Conservation (phyloP, 2,329 filamentous ascomycete species). For the Hymenoscyphus linearis region DNA sequence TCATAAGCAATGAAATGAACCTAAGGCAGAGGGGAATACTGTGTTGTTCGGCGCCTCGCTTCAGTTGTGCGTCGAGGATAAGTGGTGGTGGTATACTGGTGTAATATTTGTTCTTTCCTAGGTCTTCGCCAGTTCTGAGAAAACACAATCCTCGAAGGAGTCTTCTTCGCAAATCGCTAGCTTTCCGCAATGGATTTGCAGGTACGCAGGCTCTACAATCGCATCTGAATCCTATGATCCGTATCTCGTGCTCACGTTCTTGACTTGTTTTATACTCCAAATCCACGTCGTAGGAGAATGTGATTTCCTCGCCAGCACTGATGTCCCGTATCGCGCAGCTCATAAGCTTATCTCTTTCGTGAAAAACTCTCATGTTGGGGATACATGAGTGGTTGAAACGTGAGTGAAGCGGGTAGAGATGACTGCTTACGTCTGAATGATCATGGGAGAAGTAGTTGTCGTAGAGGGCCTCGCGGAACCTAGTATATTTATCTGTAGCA, state of each 20-base stretch:
- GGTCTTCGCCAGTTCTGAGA: slow-evolving; percentile 4
- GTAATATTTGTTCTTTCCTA: not conserved
- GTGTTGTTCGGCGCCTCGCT: not conserved
- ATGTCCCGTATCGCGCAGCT: slow-evolving; percentile 4
- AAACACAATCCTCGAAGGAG: slow-evolving; percentile 4
- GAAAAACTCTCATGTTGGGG: not conserved
- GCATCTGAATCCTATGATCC: slow-evolving; percentile 1
- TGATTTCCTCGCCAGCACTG: slow-evolving; percentile 6
- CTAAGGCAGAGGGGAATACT: not conserved
- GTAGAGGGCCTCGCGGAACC: too few species aligned
- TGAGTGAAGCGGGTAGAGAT: slow-evolving; percentile 5
- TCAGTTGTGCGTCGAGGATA: slow-evolving; percentile 5
- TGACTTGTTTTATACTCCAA: not conserved
- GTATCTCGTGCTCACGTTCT: too few species aligned
- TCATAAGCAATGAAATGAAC: slow-evolving; percentile 6
- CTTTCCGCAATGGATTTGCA: not conserved
- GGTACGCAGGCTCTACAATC: slow-evolving; percentile 8
- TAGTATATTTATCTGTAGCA: not conserved
- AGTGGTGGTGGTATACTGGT: not conserved
- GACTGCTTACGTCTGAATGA: not conserved
- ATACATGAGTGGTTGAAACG: slow-evolving; percentile 6
- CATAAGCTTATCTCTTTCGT: not conserved
- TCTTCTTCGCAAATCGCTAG: slow-evolving; percentile 4
- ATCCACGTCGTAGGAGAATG: slow-evolving; percentile 3
- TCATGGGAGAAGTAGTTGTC: not conserved